Evolutionary conservation across 306 rosid species (phyloP).

Genomic region (Ormosia semicastrata): DNA sequence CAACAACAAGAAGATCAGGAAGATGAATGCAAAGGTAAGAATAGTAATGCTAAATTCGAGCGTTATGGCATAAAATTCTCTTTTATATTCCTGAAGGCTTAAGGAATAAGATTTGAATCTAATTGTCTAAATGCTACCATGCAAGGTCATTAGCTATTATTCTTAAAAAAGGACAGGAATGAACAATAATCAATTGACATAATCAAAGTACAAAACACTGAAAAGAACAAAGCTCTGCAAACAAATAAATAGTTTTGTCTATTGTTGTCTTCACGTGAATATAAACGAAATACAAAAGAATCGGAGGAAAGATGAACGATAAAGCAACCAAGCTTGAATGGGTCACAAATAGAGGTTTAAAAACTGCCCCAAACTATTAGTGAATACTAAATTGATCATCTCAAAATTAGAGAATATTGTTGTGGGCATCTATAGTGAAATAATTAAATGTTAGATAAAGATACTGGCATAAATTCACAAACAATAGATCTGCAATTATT

Average conservation of each 20-base stretch:
- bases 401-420: conserved; percentile 26
- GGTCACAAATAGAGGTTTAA: neutral
- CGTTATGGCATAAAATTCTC: conserved; percentile 35
- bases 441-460: conserved; percentile 35
- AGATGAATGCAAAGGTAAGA: conserved; percentile 25
- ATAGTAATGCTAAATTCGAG: conserved; percentile 25
- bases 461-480: conserved; percentile 39
- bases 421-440: conserved; percentile 32
- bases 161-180: conserved; percentile 25
- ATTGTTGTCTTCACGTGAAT: conserved; percentile 36
- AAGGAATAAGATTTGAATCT: conserved; percentile 50
- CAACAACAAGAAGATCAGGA: neutral
- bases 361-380: neutral
- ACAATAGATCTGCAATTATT: conserved; percentile 45
- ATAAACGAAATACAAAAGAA: conserved; percentile 17
- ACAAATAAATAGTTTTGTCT: conserved; percentile 18
- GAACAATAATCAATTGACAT: conserved; percentile 42
- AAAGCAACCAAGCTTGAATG: conserved; percentile 18
- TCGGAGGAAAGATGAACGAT: neutral
- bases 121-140: conserved; percentile 37
- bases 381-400: neutral
- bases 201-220: conserved; percentile 42
- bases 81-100: conserved; percentile 50
- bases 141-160: conserved; percentile 31
- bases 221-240: conserved; percentile 38